These are phyloP conservation scores for Kwoniella bestiolae DNA, from an alignment of 768 basidiomycete species.

Conservation along the genomic window DNA sequence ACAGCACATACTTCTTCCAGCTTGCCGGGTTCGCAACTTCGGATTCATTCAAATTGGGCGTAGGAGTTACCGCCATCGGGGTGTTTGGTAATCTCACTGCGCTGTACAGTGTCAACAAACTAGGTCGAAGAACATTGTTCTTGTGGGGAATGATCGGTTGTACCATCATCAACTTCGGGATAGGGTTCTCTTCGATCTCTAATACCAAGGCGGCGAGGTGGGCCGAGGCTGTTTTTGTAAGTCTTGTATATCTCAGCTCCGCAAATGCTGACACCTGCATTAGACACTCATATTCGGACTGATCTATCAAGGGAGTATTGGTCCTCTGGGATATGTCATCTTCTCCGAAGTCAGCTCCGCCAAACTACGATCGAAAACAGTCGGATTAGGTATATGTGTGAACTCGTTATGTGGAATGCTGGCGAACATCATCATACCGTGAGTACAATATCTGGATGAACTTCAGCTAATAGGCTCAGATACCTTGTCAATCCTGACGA, in stretches of 20 bases:
- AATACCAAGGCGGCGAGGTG: slow-evolving; percentile 22
- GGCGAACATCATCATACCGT: slow-evolving; percentile 21
- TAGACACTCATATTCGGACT: slow-evolving; percentile 14
- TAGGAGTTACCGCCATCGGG: slow-evolving; percentile 16
- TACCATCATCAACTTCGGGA: slow-evolving; percentile 23
- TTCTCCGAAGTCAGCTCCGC: slow-evolving; percentile 14
- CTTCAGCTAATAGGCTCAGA: slow-evolving; percentile 1
- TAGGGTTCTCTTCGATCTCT: slow-evolving; percentile 23
- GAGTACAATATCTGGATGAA: neutral
- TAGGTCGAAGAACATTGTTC: slow-evolving; percentile 13
- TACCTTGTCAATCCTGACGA: slow-evolving; percentile 33
- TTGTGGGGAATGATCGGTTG: slow-evolving; percentile 29
- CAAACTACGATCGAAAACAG: slow-evolving; percentile 9
- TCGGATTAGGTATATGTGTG: slow-evolving; percentile 8
- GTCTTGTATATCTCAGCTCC: neutral
- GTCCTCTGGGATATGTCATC: slow-evolving; percentile 16
- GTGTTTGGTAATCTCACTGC: slow-evolving; percentile 8
- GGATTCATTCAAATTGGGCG: slow-evolving; percentile 15
- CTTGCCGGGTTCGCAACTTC: slow-evolving; percentile 23
- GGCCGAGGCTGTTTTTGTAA: slow-evolving; percentile 31
- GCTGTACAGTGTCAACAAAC: neutral
- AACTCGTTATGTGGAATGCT: slow-evolving; percentile 13
- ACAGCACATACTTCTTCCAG: slow-evolving; percentile 31
- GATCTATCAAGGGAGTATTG: slow-evolving; percentile 18
- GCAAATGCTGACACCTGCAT: neutral